Percentiles rank a stretch among this genome's conserved stretches.
phyloP scores from a whole-genome alignment of 306 rosid species.

The Gynostemma pentaphyllum region DNA sequence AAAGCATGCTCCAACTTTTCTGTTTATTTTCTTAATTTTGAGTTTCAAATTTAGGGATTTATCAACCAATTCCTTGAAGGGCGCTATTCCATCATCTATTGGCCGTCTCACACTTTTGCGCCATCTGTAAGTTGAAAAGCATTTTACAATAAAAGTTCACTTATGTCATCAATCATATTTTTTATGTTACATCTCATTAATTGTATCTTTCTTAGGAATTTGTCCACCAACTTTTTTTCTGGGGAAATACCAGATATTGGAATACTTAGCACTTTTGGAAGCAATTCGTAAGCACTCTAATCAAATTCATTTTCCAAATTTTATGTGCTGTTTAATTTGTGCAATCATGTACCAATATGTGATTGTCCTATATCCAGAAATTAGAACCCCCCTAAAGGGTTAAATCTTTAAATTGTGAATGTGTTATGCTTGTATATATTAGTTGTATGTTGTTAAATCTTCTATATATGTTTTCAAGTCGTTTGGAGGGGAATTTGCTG shows the following conservation, averaged over 20 bases:
- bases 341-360: background rate
- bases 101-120: conserved; percentile 66
- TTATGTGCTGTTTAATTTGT: background rate
- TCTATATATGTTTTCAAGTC: background rate
- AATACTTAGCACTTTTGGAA: conserved; percentile 71
- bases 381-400: background rate
- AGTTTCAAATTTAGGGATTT: conserved; percentile 46
- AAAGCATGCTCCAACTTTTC: background rate
- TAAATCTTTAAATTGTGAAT: background rate
- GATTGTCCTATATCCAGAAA: background rate
- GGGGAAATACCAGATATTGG: conserved; percentile 97
- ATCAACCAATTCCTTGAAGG: conserved; percentile 76
- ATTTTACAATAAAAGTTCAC: background rate
- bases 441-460: background rate
- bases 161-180: background rate
- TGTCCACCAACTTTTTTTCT: conserved; percentile 78
- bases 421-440: background rate
- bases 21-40: conserved; percentile 3
- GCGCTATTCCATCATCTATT: conserved; percentile 85
- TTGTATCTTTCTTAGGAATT: conserved; percentile 56
- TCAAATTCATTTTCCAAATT: background rate
- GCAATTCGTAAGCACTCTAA: conserved; percentile 49
- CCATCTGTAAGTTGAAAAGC: conserved; percentile 46
- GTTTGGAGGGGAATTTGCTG: background rate
- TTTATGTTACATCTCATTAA: conserved; percentile 3